A percentile compares a stretch with the other conserved stretches of the same genome.
Conservation (phyloP, 306 rosid genomes). For the Hippophae rhamnoides region DNA sequence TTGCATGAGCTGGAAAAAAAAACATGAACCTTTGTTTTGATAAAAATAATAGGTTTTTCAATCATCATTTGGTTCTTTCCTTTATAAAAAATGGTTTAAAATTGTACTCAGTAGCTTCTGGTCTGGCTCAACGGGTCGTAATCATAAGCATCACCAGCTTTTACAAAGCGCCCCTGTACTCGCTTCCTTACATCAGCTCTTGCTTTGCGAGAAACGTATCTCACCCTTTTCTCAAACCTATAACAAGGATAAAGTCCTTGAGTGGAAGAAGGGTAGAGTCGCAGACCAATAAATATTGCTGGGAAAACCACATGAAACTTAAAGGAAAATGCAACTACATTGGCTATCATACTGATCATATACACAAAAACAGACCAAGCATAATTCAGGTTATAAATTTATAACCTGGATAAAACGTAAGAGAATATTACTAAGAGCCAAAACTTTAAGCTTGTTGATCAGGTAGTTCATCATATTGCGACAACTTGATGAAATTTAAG, state of each 20-base stretch:
- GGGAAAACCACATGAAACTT: not conserved
- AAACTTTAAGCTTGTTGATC: too few species aligned
- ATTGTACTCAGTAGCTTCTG: conserved; percentile 77
- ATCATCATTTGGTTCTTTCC: conserved; percentile 35
- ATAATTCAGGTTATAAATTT: too few species aligned
- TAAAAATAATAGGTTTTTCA: conserved; percentile 20
- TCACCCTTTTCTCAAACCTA: conserved; percentile 82
- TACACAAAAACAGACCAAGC: too few species aligned
- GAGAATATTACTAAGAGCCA: too few species aligned
- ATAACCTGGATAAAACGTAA: too few species aligned
- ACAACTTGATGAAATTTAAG: not conserved
- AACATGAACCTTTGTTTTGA: conserved; percentile 27
- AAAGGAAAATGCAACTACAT: too few species aligned
- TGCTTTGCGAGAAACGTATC: conserved; percentile 91
- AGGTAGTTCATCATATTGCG: not conserved
- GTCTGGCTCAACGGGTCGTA: conserved; percentile 79
- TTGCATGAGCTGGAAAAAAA: conserved; percentile 31
- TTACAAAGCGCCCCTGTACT: conserved; percentile 91
- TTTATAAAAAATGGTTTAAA: conserved; percentile 41
- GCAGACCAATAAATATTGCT: conserved; percentile 5
- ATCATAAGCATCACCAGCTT: conserved; percentile 86
- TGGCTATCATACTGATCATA: too few species aligned
- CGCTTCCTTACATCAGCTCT: conserved; percentile 87
- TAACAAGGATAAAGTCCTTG: not conserved
- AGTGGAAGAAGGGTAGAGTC: not conserved